Conservation (phyloP, 495 filamentous ascomycete species). For the Lasiosphaeriaceae sp. region DNA sequence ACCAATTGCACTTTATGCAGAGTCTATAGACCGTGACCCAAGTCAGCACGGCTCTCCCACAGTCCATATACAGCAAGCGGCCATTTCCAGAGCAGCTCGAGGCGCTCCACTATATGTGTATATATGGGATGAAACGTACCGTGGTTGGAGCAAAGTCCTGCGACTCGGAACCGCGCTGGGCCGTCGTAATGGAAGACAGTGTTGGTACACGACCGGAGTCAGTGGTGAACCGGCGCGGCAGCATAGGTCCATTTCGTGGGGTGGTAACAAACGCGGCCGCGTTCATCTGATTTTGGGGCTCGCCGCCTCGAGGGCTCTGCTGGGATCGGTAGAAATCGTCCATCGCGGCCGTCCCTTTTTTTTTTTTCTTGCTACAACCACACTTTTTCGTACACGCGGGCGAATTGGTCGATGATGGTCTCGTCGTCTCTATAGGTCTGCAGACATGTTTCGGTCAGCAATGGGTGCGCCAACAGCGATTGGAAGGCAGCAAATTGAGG, state of each 20-base stretch:
- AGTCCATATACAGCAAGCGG: background rate
- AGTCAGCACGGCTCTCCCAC: conserved; percentile 11
- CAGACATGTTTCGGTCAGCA: conserved; percentile 9
- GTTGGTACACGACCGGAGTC: conserved; percentile 83
- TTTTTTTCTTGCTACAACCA: conserved; percentile 36
- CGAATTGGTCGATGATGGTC: conserved; percentile 29
- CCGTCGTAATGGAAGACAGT: conserved; percentile 62
- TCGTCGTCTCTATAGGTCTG: conserved; percentile 29
- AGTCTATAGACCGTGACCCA: conserved; percentile 29
- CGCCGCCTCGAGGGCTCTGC: conserved; percentile 61
- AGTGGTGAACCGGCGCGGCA: conserved; percentile 89
- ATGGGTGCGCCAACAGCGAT: conserved; percentile 3
- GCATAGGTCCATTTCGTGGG: conserved; percentile 59
- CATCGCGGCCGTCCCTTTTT: conserved; percentile 46
- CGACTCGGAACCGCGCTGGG: conserved; percentile 36
- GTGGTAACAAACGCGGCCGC: conserved; percentile 59
- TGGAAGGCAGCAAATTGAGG: conserved; percentile 6
- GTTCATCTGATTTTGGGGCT: conserved; percentile 55
- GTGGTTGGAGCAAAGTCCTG: conserved; percentile 40
- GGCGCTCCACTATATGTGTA: background rate
- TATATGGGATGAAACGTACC: conserved; percentile 29
- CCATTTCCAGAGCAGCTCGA: background rate
- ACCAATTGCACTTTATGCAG: conserved; percentile 60
- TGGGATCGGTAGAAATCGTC: conserved; percentile 65
- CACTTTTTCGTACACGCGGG: conserved; percentile 43